Conservation (phyloP, 2,329 filamentous ascomycete genomes). For the Neobulgaria alba region DNA sequence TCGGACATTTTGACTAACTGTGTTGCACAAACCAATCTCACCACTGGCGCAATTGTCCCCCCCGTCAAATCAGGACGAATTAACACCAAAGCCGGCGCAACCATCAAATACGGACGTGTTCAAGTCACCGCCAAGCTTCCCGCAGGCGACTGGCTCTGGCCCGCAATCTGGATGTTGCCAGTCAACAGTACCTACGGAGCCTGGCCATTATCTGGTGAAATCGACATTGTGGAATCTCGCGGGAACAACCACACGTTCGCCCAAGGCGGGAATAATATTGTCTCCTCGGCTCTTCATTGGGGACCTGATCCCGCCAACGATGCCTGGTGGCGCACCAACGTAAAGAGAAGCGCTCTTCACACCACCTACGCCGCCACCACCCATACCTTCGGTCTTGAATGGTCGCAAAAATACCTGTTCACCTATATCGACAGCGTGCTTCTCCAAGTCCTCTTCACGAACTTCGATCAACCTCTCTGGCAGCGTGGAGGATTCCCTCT, state of each 20-base stretch:
- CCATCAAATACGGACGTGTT: slow-evolving; percentile 72
- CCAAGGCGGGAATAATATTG: slow-evolving; percentile 73
- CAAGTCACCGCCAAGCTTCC: slow-evolving; percentile 73
- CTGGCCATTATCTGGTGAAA: slow-evolving; percentile 76
- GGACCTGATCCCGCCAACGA: slow-evolving; percentile 65
- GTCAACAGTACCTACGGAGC: slow-evolving; percentile 61
- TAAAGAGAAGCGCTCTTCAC: slow-evolving; percentile 66
- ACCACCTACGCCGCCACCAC: slow-evolving; percentile 61
- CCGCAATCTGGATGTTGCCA: slow-evolving; percentile 87
- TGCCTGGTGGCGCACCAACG: slow-evolving; percentile 76
- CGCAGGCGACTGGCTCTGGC: slow-evolving; percentile 79
- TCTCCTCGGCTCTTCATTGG: slow-evolving; percentile 75
- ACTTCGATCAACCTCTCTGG: slow-evolving; percentile 62
- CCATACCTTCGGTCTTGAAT: slow-evolving; percentile 76
- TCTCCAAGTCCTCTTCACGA: slow-evolving; percentile 71
- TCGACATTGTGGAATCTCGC: slow-evolving; percentile 72
- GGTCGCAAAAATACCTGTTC: slow-evolving; percentile 83
- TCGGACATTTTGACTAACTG: slow-evolving; percentile 52
- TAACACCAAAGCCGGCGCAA: slow-evolving; percentile 61
- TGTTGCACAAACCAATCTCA: slow-evolving; percentile 64
- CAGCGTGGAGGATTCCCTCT: slow-evolving; percentile 58
- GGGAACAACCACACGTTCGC: slow-evolving; percentile 73
- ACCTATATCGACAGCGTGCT: slow-evolving; percentile 77
- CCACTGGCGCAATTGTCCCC: slow-evolving; percentile 68
- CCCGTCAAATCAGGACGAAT: slow-evolving; percentile 72